Percentiles rank a stretch among this genome's conserved stretches.
phyloP scores from a whole-genome alignment of 768 basidiomycete genomes.

The Tubosaeta sp. region DNA sequence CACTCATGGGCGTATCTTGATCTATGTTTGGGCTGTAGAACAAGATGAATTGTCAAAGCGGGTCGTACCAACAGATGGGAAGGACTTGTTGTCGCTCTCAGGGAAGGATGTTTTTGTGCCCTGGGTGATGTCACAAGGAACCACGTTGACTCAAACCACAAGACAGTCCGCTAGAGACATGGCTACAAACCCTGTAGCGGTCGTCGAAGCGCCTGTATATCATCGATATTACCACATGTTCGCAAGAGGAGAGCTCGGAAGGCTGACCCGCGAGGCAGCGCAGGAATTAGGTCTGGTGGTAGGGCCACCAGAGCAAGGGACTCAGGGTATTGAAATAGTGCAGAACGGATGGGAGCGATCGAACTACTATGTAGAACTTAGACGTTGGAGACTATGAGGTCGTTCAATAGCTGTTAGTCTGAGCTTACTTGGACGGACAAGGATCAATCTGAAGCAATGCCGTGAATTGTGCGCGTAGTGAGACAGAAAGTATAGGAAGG shows the following conservation, averaged over 20 bases:
- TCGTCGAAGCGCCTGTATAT: slow-evolving; percentile 40
- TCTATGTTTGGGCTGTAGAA: slow-evolving; percentile 97
- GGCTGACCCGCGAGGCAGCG: slow-evolving; percentile 62
- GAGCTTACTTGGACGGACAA: slow-evolving; percentile 3
- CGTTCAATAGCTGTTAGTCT: neutral
- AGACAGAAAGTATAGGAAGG: slow-evolving; percentile 31
- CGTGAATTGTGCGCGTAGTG: slow-evolving; percentile 23
- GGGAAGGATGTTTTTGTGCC: slow-evolving; percentile 89
- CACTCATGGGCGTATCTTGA: slow-evolving; percentile 69
- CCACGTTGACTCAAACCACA: slow-evolving; percentile 13
- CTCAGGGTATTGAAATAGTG: slow-evolving; percentile 58
- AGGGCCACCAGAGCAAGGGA: slow-evolving; percentile 29
- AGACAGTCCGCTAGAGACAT: slow-evolving; percentile 1
- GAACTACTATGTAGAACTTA: slow-evolving; percentile 80
- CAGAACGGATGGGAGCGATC: slow-evolving; percentile 84
- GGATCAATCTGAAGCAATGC: slow-evolving; percentile 10
- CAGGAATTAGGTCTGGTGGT: slow-evolving; percentile 50
- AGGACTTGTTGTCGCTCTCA: slow-evolving; percentile 8
- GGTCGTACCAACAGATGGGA: slow-evolving; percentile 41
- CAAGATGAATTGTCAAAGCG: slow-evolving; percentile 86
- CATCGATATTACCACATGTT: slow-evolving; percentile 98
- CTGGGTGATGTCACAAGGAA: slow-evolving; percentile 59
- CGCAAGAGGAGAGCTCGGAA: slow-evolving; percentile 66
- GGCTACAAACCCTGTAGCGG: slow-evolving; percentile 1
- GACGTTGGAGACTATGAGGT: slow-evolving; percentile 49